These are phyloP conservation scores for Phytophthora syringae DNA, from an alignment of 352 stramenopile genomes.

Conservation along the genomic window DNA sequence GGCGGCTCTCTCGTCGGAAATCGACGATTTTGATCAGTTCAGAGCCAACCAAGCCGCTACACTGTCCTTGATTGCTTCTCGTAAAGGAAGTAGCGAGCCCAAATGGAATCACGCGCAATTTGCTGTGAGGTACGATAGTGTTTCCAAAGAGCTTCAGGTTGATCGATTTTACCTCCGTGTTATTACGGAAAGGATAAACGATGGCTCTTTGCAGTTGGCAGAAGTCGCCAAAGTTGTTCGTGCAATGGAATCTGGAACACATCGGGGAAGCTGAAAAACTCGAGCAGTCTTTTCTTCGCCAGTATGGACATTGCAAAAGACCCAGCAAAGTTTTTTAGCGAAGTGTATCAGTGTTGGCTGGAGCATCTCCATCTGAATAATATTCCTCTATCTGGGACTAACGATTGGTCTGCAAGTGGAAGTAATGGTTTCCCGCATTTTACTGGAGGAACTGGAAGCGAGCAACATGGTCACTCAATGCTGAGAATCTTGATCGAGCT, in stretches of 20 bases:
- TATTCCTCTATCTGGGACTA: constrained; percentile 40
- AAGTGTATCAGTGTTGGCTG: constrained; percentile 85
- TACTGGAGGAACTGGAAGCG: constrained; percentile 31
- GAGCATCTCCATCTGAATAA: constrained; percentile 68
- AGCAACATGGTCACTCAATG: constrained; percentile 64
- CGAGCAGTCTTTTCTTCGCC: constrained; percentile 63
- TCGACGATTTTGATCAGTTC: constrained; percentile 60
- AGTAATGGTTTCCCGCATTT: constrained; percentile 35
- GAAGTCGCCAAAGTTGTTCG: constrained; percentile 57
- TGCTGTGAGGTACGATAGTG: constrained; percentile 62
- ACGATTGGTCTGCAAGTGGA: constrained; percentile 42
- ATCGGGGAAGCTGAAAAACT: constrained; percentile 51
- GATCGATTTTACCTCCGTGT: constrained; percentile 75
- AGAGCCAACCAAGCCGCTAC: constrained; percentile 39
- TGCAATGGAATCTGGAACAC: constrained; percentile 44
- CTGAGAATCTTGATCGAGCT: constrained; percentile 77
- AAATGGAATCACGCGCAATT: constrained; percentile 84
- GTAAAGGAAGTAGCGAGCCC: constrained; percentile 22
- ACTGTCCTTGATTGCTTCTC: constrained; percentile 31
- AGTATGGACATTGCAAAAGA: constrained; percentile 72
- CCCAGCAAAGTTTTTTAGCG: constrained; percentile 71
- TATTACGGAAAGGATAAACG: constrained; percentile 68
- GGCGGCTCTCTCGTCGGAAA: constrained; percentile 45
- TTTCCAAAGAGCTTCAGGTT: constrained; percentile 71
- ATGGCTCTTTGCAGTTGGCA: constrained; percentile 68